Evolutionary conservation across 2,329 filamentous ascomycete genomes (phyloP).

Genomic region (Cladosporium austrohemisphaericum): DNA sequence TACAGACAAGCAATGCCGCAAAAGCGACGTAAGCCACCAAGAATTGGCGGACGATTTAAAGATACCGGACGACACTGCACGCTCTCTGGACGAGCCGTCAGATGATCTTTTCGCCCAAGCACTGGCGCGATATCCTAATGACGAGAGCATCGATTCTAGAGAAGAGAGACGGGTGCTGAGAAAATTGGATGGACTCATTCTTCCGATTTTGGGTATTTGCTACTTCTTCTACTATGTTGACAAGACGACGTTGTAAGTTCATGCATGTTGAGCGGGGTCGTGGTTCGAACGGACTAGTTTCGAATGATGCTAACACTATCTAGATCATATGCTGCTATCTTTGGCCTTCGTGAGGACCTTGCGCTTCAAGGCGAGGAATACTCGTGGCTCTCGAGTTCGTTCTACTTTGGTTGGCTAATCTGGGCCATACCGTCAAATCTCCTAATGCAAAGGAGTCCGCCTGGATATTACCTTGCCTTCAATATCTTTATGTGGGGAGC

Average conservation of each 20-base stretch:
- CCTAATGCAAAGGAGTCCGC: slow-evolving; percentile 49
- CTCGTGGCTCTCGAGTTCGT: slow-evolving; percentile 51
- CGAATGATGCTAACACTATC: slow-evolving; percentile 37
- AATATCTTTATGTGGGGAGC: slow-evolving; percentile 53
- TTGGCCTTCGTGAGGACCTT: slow-evolving; percentile 56
- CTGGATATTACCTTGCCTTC: slow-evolving; percentile 55
- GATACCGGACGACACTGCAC: background rate
- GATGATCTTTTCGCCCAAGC: slow-evolving; percentile 1
- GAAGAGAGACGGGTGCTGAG: slow-evolving; percentile 45
- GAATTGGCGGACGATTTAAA: background rate
- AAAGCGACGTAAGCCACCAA: background rate
- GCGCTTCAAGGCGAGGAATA: slow-evolving; percentile 53
- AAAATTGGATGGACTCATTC: slow-evolving; percentile 55
- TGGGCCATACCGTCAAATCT: slow-evolving; percentile 55
- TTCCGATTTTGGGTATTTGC: slow-evolving; percentile 40
- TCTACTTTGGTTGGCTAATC: slow-evolving; percentile 54
- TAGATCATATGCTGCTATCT: slow-evolving; percentile 58
- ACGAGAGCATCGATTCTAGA: slow-evolving; percentile 42
- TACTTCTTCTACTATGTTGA: slow-evolving; percentile 25
- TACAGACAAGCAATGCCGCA: background rate
- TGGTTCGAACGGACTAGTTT: background rate
- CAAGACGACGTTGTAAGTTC: slow-evolving; percentile 10
- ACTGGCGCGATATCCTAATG: slow-evolving; percentile 15
- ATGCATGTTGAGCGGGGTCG: slow-evolving; percentile 24
- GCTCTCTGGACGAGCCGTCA: background rate